Percentiles rank a stretch among this genome's conserved stretches.
Evolutionary conservation across 2,329 filamentous ascomycete genomes (phyloP).

Genomic region (Exophiala viscosa): DNA sequence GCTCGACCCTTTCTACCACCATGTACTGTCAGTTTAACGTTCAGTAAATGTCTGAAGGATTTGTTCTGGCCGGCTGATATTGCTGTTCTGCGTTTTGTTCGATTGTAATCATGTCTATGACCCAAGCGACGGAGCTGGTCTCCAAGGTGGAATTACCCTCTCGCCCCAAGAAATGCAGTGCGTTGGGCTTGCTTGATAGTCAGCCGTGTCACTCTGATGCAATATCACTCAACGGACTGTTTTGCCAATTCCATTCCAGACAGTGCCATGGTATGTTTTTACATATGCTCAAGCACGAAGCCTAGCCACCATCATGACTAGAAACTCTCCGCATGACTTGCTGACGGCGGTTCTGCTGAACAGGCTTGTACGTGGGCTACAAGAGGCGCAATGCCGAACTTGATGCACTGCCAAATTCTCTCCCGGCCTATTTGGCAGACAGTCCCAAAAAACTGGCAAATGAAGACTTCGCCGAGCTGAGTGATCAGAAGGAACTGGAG

Average conservation of each 20-base stretch:
- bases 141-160: no score
- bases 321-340: not conserved
- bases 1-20: no score
- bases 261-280: conserved; percentile 37
- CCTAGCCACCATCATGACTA: no score
- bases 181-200: conserved; percentile 1
- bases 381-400: conserved; percentile 45
- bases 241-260: conserved; percentile 42
- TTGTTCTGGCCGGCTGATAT: no score
- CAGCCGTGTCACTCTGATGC: conserved; percentile 35
- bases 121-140: no score
- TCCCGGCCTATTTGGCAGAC: conserved; percentile 38
- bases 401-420: conserved; percentile 28
- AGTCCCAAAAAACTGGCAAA: conserved; percentile 38
- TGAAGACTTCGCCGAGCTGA: conserved; percentile 38
- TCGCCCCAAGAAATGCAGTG: no score
- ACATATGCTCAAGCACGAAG: not conserved
- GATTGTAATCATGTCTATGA: no score
- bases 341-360: not conserved
- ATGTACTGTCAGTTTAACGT: no score
- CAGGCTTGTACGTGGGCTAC: conserved; percentile 47
- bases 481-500: conserved; percentile 36
- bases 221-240: conserved; percentile 41
- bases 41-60: no score
- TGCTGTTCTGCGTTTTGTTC: no score